Conservation (phyloP, 768 basidiomycete species). For the Boletus tylopilopsis region DNA sequence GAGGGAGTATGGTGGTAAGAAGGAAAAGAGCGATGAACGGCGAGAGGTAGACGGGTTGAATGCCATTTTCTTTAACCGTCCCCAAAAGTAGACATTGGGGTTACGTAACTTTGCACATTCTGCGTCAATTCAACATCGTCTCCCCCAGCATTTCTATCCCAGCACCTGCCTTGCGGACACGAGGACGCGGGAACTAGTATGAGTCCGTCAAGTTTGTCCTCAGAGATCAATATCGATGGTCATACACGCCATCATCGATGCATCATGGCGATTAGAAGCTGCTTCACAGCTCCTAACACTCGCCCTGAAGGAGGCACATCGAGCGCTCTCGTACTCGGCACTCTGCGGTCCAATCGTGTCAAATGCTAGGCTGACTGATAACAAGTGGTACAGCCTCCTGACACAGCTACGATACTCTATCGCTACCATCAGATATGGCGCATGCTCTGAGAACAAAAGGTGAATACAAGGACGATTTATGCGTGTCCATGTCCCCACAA, state of each 20-base stretch:
- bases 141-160: not conserved
- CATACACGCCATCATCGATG: slow-evolving; percentile 4
- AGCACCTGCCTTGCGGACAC: too few relatives aligned
- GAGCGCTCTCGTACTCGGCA: slow-evolving; percentile 6
- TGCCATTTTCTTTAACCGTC: slow-evolving; percentile 21
- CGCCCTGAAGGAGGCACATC: slow-evolving; percentile 27
- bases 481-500: too few relatives aligned
- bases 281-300: not conserved
- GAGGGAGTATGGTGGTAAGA: slow-evolving; percentile 20
- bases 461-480: too few relatives aligned
- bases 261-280: slow-evolving; percentile 5
- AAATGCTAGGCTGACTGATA: not conserved
- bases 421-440: not conserved
- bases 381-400: too few relatives aligned
- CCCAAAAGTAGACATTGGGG: slow-evolving; percentile 32
- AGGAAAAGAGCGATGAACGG: slow-evolving; percentile 7
- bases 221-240: slow-evolving; percentile 10
- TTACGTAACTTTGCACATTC: slow-evolving; percentile 26
- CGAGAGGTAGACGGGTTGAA: slow-evolving; percentile 6
- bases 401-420: too few relatives aligned
- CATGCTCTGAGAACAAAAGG: too few relatives aligned
- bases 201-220: slow-evolving; percentile 15
- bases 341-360: slow-evolving; percentile 11
- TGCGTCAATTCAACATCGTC: too few relatives aligned
- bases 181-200: not conserved